These are phyloP conservation scores for Acer yangbiense DNA, from an alignment of 345 rosid genomes.

Conservation along the genomic window DNA sequence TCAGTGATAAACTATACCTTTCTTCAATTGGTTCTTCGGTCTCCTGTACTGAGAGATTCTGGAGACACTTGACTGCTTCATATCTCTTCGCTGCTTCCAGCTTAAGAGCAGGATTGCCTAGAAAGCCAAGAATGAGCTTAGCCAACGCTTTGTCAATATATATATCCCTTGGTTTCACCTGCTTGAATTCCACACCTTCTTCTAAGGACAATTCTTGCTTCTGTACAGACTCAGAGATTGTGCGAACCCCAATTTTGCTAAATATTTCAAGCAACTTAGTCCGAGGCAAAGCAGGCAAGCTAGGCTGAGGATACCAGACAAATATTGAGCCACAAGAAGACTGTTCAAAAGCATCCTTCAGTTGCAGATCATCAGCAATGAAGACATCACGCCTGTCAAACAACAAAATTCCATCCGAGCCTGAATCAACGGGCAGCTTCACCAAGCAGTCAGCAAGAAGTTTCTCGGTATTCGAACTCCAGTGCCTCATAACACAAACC, in stretches of 20 bases:
- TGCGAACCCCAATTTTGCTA: slow-evolving; percentile 56
- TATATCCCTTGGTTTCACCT: slow-evolving; percentile 24
- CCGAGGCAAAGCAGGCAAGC: slow-evolving; percentile 41
- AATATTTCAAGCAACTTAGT: slow-evolving; percentile 48
- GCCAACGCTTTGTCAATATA: slow-evolving; percentile 44
- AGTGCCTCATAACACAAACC: slow-evolving; percentile 34
- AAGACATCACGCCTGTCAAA: slow-evolving; percentile 48
- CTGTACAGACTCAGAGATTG: slow-evolving; percentile 52
- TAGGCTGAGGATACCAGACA: slow-evolving; percentile 73
- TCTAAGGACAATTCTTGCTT: slow-evolving; percentile 35
- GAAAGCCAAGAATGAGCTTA: slow-evolving; percentile 61
- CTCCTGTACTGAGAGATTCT: slow-evolving; percentile 39
- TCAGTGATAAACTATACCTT: slow-evolving; percentile 38
- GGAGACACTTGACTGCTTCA: slow-evolving; percentile 41
- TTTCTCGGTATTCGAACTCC: slow-evolving; percentile 21
- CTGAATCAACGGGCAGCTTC: slow-evolving; percentile 54
- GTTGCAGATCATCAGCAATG: slow-evolving; percentile 68
- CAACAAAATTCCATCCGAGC: slow-evolving; percentile 38
- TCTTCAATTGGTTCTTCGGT: slow-evolving; percentile 36
- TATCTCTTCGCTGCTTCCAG: slow-evolving; percentile 54
- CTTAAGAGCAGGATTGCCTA: slow-evolving; percentile 47
- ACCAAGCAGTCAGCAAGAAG: slow-evolving; percentile 37
- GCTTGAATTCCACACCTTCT: slow-evolving; percentile 21
- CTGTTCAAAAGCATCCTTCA: slow-evolving; percentile 48
- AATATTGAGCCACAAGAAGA: slow-evolving; percentile 41